These are phyloP conservation scores for Scedosporium apiospermum DNA, from an alignment of 2,329 filamentous ascomycete species.

Conservation along the genomic window DNA sequence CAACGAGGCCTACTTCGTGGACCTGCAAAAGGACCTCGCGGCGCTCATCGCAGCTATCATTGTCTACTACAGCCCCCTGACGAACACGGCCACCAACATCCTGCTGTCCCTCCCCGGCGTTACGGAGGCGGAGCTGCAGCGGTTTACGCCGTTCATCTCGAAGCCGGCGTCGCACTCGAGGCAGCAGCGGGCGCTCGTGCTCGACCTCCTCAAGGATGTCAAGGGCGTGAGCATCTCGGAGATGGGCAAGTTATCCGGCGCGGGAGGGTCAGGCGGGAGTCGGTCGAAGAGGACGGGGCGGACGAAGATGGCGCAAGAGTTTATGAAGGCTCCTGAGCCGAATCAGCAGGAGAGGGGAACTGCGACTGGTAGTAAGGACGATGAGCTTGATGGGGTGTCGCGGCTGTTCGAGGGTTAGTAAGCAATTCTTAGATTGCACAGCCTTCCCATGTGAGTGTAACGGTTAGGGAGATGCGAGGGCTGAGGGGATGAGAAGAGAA, in stretches of 20 bases:
- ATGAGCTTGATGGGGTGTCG: slow-evolving; percentile 45
- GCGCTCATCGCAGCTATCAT: slow-evolving; percentile 80
- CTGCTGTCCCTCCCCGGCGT: slow-evolving; percentile 76
- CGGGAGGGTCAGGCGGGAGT: slow-evolving; percentile 16
- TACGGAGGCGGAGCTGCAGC: slow-evolving; percentile 55
- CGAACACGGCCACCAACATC: slow-evolving; percentile 61
- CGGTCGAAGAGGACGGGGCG: slow-evolving; percentile 34
- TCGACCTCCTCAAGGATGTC: slow-evolving; percentile 78
- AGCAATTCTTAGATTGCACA: not conserved
- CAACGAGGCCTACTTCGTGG: slow-evolving; percentile 93
- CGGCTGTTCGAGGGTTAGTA: slow-evolving; percentile 34
- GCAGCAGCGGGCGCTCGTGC: slow-evolving; percentile 68
- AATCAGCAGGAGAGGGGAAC: slow-evolving; percentile 18
- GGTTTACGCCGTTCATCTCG: slow-evolving; percentile 50
- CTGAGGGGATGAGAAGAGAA: no score
- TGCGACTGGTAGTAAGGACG: slow-evolving; percentile 28
- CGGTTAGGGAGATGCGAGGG: not conserved
- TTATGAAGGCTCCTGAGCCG: slow-evolving; percentile 46
- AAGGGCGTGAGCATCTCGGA: slow-evolving; percentile 90
- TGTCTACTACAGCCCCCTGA: slow-evolving; percentile 61
- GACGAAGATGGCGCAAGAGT: slow-evolving; percentile 56
- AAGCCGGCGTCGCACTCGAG: slow-evolving; percentile 53
- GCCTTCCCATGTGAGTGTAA: no score
- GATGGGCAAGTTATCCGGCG: slow-evolving; percentile 67
- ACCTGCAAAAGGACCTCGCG: slow-evolving; percentile 87